Evolutionary conservation across 2,329 filamentous ascomycete genomes (phyloP).

Genomic region (Coniochaeta prunicola): DNA sequence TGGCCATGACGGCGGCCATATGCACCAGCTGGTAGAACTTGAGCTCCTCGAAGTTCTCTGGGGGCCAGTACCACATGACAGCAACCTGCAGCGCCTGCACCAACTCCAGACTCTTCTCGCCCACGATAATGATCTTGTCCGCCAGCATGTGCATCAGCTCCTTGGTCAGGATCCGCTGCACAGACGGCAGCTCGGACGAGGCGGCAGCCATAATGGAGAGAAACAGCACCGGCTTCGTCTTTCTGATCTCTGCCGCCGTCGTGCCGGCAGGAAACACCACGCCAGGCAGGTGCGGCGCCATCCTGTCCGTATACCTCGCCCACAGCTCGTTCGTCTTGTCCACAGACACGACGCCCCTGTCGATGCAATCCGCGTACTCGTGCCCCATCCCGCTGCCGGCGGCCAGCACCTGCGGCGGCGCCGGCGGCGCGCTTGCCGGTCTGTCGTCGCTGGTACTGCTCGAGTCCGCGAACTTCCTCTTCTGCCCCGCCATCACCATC

Average conservation of each 20-base stretch:
- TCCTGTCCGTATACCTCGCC: constrained; percentile 49
- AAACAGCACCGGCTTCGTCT: constrained; percentile 58
- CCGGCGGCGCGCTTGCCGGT: constrained; percentile 8
- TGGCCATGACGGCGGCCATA: constrained; percentile 71
- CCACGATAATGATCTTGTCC: constrained; percentile 65
- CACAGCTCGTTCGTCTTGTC: constrained; percentile 50
- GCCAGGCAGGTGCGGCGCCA: constrained; percentile 54
- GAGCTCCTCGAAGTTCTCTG: constrained; percentile 75
- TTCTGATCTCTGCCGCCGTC: constrained; percentile 48
- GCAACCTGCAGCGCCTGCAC: constrained; percentile 71
- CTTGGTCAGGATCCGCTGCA: constrained; percentile 56
- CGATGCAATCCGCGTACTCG: constrained; percentile 42
- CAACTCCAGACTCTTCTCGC: constrained; percentile 76
- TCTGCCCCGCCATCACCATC: constrained; percentile 26
- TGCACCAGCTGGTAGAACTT: constrained; percentile 88
- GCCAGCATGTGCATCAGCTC: constrained; percentile 68
- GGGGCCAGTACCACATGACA: constrained; percentile 80
- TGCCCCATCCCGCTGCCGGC: constrained; percentile 12
- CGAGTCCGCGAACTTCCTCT: constrained; percentile 29
- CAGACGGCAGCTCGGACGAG: constrained; percentile 45
- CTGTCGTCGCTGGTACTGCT: constrained; percentile 9
- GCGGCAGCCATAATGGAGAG: constrained; percentile 63
- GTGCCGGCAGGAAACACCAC: constrained; percentile 51
- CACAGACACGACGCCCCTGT: constrained; percentile 50
- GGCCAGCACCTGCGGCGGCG: constrained; percentile 5